Evolutionary conservation across 768 basidiomycete genomes (phyloP), one percentile per base, ranked within the genome.

Genomic region (Auricularia cornea): DNA sequence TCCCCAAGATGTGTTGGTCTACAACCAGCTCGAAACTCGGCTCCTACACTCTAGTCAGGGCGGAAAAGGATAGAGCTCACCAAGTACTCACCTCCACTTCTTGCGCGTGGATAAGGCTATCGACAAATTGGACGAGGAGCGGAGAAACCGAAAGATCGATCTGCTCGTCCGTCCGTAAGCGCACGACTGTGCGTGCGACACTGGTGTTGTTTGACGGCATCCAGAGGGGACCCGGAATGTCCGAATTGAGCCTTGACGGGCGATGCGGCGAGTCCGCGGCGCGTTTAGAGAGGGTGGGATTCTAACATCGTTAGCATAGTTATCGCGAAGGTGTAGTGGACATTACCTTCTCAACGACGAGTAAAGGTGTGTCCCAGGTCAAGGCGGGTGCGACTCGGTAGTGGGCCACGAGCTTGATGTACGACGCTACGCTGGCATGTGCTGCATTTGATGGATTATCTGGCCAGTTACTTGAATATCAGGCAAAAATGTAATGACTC

Each of bases 131-230:
- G 40, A 84, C 64, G 20, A 84, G 59, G 23, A 89, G 74, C 2
- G 89, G 88, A 4, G 84, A 87, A n/a, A 86, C 62, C 51, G 75
- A 73, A 20, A 85, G 57, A 40, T 75, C 72, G 16, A 84, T 59
- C 23, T 31, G 57, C 1, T 30, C 16, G 41, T 26, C 61, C 26
- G 31, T 44, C 31, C 54, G 52, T 20, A 65, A 18, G 30, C 59
- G 30, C 12, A 26, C 16, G 44, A 35, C 57, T 11, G 61, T 59
- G 3, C 44, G 28, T 29, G 14, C 56, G 20, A 40, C 18, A 8
- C 29, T 60, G 40, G 18, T 29, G 44, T 28, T 16, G 35, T 20
- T 12, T 8, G 33, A 54, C 6, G 44, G 26, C 18, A 23, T 40
- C 41, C 23, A 30, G 11, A 52, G 23, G 3, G 41, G n/a, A 16